These are phyloP conservation scores for Austroboletus novae-zelandiae DNA, from an alignment of 1,284 basidiomycete species.

Conservation along the genomic window DNA sequence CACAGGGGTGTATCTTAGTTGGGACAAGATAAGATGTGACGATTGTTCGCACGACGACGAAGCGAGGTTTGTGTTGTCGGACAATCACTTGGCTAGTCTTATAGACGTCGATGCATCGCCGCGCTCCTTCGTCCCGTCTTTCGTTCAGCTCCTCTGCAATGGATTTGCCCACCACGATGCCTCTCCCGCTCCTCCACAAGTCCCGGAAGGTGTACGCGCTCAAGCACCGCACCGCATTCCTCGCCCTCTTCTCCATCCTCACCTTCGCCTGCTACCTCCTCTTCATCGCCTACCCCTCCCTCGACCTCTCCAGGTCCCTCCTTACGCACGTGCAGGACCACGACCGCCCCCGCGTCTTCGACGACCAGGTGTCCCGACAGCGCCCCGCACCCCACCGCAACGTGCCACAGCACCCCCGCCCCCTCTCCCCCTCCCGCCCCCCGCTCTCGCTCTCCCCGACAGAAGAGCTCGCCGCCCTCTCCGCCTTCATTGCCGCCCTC, in stretches of 20 bases:
- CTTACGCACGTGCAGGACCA: constrained; percentile 28
- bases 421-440: constrained; percentile 25
- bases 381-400: constrained; percentile 27
- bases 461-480: constrained; percentile 78
- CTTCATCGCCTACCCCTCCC: constrained; percentile 43
- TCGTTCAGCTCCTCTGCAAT: not conserved
- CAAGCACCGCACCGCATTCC: constrained; percentile 47
- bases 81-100: too few species aligned
- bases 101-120: constrained; percentile 25
- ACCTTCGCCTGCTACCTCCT: constrained; percentile 53
- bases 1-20: too few species aligned
- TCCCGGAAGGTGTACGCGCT: constrained; percentile 25
- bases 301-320: constrained; percentile 40
- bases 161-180: constrained; percentile 7
- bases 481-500: constrained; percentile 75
- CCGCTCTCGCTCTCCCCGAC: constrained; percentile 47
- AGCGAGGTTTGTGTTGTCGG: too few species aligned
- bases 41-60: not conserved
- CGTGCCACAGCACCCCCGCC: constrained; percentile 22
- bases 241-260: constrained; percentile 51
- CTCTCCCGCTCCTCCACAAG: constrained; percentile 22
- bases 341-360: constrained; percentile 19
- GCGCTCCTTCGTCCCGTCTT: constrained; percentile 22
- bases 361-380: not conserved
- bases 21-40: not conserved